Evolutionary conservation across 208 protist species (phyloP).

Genomic region (Phytomonas francai): DNA sequence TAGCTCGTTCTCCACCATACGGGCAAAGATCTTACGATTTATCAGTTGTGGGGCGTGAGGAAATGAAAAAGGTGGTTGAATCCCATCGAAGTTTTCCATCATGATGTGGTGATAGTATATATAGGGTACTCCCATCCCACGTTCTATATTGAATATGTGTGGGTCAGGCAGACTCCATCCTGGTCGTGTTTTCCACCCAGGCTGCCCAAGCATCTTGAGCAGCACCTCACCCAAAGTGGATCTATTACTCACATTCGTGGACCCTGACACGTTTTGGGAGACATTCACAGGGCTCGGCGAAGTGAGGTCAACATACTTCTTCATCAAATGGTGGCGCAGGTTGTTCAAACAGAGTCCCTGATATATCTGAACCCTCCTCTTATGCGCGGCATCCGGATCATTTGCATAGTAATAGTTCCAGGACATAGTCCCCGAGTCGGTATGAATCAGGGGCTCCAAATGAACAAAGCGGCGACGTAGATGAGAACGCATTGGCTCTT

Average conservation of each 20-base stretch:
- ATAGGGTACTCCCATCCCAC: slow-evolving; percentile 10
- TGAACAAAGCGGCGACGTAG: not conserved
- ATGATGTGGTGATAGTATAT: slow-evolving; percentile 18
- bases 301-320: too few species aligned
- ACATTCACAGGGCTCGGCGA: slow-evolving; percentile 2
- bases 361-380: slow-evolving; percentile 1
- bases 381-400: not conserved
- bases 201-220: slow-evolving; percentile 1
- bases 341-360: slow-evolving; percentile 9
- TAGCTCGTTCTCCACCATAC: slow-evolving; percentile 19
- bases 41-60: slow-evolving; percentile 20
- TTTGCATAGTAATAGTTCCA: not conserved
- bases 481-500: not conserved
- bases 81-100: slow-evolving; percentile 14
- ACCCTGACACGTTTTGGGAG: not conserved
- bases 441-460: slow-evolving; percentile 22
- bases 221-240: not conserved
- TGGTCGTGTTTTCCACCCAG: slow-evolving; percentile 8
- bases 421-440: slow-evolving; percentile 3
- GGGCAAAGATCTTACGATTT: slow-evolving; percentile 13
- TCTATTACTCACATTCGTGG: not conserved
- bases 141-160: slow-evolving; percentile 4
- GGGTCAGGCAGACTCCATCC: slow-evolving; percentile 12
- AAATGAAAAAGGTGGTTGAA: slow-evolving; percentile 17
- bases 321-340: not conserved